phyloP scores from a whole-genome alignment of 1,139 yeast genomes.

The Nadsonia starkeyi-henricii region DNA sequence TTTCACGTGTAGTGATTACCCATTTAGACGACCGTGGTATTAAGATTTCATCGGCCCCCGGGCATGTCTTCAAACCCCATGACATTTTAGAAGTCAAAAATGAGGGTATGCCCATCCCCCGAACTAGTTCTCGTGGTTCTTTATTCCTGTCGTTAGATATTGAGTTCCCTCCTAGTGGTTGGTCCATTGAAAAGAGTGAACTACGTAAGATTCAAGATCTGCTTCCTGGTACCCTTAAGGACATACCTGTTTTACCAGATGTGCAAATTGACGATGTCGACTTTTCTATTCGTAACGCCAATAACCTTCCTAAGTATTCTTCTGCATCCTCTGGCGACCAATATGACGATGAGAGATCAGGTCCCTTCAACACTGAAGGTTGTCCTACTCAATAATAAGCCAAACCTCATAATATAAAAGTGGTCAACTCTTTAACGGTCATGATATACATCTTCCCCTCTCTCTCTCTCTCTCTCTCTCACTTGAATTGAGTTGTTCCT shows the following conservation, averaged over 20 bases:
- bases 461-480: conserved; percentile 1
- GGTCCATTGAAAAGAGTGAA: conserved; percentile 19
- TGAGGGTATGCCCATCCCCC: conserved; percentile 76
- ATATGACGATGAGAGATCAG: neutral
- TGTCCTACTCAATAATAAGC: neutral
- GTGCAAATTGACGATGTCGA: conserved; percentile 10
- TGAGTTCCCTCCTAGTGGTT: conserved; percentile 61
- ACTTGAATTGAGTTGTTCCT: no score
- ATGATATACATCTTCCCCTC: no score
- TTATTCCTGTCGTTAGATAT: conserved; percentile 57
- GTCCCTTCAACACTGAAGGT: neutral
- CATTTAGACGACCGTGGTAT: conserved; percentile 76
- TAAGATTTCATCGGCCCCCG: conserved; percentile 42
- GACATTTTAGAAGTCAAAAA: conserved; percentile 49
- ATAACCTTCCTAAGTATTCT: conserved; percentile 2
- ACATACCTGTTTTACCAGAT: conserved; percentile 6
- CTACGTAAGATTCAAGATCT: conserved; percentile 15
- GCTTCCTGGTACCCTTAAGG: conserved; percentile 12
- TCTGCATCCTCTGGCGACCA: neutral
- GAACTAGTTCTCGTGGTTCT: conserved; percentile 44
- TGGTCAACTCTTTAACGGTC: no score
- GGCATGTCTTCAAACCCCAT: conserved; percentile 68
- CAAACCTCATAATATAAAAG: neutral
- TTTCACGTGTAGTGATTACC: conserved; percentile 48
- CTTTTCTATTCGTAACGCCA: conserved; percentile 6